A percentile compares a stretch with the other conserved stretches of the same genome.
These are phyloP conservation scores for Rhodofomes roseus DNA, from an alignment of 1,284 basidiomycete genomes.

Conservation along the genomic window DNA sequence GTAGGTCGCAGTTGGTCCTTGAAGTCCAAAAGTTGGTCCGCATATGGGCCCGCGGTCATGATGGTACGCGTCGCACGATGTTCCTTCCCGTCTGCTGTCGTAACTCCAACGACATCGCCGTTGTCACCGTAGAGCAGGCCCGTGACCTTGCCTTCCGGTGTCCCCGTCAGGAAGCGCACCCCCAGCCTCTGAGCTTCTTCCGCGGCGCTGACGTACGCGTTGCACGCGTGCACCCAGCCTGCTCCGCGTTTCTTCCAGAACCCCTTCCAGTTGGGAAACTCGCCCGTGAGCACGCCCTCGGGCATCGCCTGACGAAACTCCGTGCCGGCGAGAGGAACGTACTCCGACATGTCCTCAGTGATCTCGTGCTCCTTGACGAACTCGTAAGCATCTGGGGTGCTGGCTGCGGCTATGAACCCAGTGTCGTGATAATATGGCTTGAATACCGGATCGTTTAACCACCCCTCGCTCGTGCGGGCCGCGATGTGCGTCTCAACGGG, in stretches of 20 bases:
- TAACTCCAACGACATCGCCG: background rate
- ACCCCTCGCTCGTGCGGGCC: background rate
- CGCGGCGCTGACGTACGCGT: background rate
- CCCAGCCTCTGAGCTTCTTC: background rate
- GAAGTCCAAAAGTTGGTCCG: background rate
- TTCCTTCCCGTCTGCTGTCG: background rate
- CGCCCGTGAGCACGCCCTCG: background rate
- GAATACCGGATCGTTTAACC: background rate
- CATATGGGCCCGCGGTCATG: background rate
- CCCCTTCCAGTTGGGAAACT: background rate
- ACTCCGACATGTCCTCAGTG: background rate
- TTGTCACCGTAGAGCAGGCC: background rate
- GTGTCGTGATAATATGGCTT: background rate
- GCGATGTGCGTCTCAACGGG: background rate
- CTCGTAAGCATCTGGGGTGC: background rate
- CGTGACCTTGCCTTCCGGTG: background rate
- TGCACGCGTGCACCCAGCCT: background rate
- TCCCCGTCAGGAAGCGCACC: background rate
- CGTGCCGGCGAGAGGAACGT: background rate
- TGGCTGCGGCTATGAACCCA: background rate
- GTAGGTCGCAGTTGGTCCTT: background rate
- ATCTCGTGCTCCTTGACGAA: background rate
- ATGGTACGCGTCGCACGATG: background rate
- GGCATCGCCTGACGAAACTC: background rate
- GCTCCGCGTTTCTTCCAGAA: conserved; percentile 1